Percentiles rank a stretch among this genome's conserved stretches.
Evolutionary conservation across 2,329 filamentous ascomycete genomes (phyloP).

Genomic region (Pseudocercospora macadamiae): DNA sequence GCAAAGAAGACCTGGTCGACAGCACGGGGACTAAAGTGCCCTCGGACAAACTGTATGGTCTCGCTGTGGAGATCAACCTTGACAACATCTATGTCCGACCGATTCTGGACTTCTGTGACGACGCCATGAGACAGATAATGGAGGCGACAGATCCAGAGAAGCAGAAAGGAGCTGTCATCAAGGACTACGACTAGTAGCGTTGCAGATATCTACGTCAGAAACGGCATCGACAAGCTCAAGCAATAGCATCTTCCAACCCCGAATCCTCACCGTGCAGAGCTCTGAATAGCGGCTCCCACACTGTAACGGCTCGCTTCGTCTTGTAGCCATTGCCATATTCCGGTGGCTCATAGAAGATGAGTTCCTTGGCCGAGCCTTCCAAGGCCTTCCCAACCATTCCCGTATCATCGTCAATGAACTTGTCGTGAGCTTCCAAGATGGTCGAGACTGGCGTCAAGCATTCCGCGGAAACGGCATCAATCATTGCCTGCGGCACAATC

Average conservation of each 20-base stretch:
- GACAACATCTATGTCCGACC: constrained; percentile 32
- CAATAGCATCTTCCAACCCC: constrained; percentile 44
- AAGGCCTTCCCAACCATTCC: constrained; percentile 46
- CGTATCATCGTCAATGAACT: constrained; percentile 50
- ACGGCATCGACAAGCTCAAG: no score
- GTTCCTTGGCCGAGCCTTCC: constrained; percentile 50
- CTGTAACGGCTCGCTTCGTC: constrained; percentile 48
- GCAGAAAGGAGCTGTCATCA: constrained; percentile 34
- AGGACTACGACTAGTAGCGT: constrained; percentile 15
- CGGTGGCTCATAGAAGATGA: constrained; percentile 43
- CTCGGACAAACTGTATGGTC: constrained; percentile 30
- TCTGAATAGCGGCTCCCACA: constrained; percentile 55
- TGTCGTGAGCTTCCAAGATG: constrained; percentile 51
- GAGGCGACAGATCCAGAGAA: constrained; percentile 35
- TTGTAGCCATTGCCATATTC: constrained; percentile 46
- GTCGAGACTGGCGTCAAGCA: constrained; percentile 47
- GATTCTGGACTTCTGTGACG: constrained; percentile 31
- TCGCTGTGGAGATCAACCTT: constrained; percentile 32
- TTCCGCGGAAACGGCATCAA: constrained; percentile 44
- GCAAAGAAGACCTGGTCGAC: constrained; percentile 22
- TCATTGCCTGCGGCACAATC: constrained; percentile 50
- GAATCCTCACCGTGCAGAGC: constrained; percentile 50
- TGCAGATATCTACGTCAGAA: no score
- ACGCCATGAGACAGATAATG: constrained; percentile 37
- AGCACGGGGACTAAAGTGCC: constrained; percentile 16